Base-by-base conservation (phyloP, 352 stramenopile species). In the Phytophthora palmivora region DNA sequence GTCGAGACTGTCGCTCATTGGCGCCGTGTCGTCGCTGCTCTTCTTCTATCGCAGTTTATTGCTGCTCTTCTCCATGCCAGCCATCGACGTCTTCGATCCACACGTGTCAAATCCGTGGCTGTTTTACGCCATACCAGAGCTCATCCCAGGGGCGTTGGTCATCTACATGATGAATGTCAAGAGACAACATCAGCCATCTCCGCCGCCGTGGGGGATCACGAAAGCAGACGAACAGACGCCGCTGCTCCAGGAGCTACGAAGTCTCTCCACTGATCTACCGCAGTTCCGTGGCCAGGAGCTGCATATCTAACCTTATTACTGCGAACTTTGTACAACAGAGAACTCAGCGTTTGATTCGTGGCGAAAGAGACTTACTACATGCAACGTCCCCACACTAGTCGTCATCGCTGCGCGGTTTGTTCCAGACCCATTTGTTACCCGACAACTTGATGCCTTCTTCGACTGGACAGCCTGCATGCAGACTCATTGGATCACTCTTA, bases 351-450 rank as follows among this genome's bases (percentile, higher is more conserved):
- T 52, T 44, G 41, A 15, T 43, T 34, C 30, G 11, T 10, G 7
- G 3, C 7, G 30, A 34, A 34, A 3, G 30, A 16, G n/a, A 24
- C 37, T 22, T 22, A 43, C 37, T 21, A 43, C 37, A 43, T 24
- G 34, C 34, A 41, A 41, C 37, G 9, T 3, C n/a, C n/a, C n/a
- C n/a, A n/a, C 2, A 32, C 19, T 55, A 60, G 39, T 61, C 49
- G 24, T 54, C 37, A 26, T 57, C 55, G 19, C 33, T 58, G 39
- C 38, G 58, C 21, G 84, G 79, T 53, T 92, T 92, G 80, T 92
- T 92, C 85, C 85, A 92, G 57, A 94, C 74, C 81, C 84, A 94
- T 67, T 94, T 92, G 77, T 94, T 94, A 45, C 76, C 82, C 6
- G 82, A 89, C 57, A 84, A 79, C 74, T 92, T 92, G 71, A 82